Percentiles rank a stretch among this genome's conserved stretches.
Conservation (phyloP, 2,329 filamentous ascomycete species). For the Arachnomyces sp. region DNA sequence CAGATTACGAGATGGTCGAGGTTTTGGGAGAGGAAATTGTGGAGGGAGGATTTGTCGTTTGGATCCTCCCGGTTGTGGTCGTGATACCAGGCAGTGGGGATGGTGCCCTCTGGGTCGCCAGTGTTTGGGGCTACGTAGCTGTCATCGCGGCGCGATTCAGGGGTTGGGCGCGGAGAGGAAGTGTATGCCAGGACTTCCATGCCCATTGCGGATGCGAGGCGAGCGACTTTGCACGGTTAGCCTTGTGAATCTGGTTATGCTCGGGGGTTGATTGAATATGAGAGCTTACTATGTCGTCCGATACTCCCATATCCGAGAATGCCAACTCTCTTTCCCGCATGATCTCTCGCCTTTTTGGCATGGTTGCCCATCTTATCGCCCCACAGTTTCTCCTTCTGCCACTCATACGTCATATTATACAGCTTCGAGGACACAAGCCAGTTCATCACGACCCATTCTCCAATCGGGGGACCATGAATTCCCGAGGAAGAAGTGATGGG, state of each 20-base stretch:
- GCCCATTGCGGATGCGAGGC: conserved; percentile 56
- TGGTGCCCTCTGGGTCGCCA: conserved; percentile 48
- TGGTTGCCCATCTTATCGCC: conserved; percentile 21
- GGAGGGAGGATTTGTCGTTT: conserved; percentile 43
- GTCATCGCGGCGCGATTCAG: conserved; percentile 54
- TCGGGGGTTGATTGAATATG: background rate
- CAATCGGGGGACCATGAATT: conserved; percentile 56
- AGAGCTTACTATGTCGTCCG: conserved; percentile 46
- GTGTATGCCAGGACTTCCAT: conserved; percentile 48
- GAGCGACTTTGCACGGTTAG: conserved; percentile 34
- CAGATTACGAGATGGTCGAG: conserved; percentile 51
- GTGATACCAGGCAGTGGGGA: conserved; percentile 50
- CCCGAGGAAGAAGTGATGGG: conserved; percentile 47
- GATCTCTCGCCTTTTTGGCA: conserved; percentile 40
- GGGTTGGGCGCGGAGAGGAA: conserved; percentile 49
- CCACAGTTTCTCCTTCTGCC: conserved; percentile 52
- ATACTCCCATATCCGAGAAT: conserved; percentile 57
- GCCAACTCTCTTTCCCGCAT: conserved; percentile 50
- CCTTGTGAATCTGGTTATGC: conserved; percentile 6
- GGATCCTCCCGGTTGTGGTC: no score
- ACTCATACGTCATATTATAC: conserved; percentile 47
- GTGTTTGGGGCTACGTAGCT: conserved; percentile 63
- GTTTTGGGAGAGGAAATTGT: conserved; percentile 46
- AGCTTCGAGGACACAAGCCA: conserved; percentile 49
- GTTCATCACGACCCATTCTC: conserved; percentile 60